These are phyloP conservation scores for Eucalyptus tenuipes DNA, from an alignment of 345 rosid species.

Conservation along the genomic window DNA sequence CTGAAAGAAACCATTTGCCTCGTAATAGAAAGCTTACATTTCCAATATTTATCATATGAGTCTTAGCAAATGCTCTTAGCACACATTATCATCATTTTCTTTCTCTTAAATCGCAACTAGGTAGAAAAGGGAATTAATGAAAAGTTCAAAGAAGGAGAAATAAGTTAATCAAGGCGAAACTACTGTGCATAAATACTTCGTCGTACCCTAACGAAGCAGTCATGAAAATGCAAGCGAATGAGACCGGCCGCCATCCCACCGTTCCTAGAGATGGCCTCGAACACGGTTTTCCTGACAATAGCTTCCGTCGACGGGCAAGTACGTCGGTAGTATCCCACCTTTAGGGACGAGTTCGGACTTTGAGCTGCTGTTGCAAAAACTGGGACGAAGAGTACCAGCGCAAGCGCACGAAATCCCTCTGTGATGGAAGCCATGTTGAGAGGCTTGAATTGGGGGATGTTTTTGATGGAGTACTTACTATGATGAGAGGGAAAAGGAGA, in stretches of 20 bases:
- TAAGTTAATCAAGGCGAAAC: background rate
- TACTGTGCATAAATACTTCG: background rate
- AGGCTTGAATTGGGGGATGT: background rate
- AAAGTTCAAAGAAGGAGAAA: background rate
- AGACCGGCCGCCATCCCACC: background rate
- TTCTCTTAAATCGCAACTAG: background rate
- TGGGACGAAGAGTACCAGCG: background rate
- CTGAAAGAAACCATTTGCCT: background rate
- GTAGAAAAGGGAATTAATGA: background rate
- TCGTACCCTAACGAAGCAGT: conserved; percentile 14
- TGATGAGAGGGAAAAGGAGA: background rate
- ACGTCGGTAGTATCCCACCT: background rate
- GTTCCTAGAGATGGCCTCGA: background rate
- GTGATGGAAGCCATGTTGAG: background rate
- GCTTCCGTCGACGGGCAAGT: conserved; percentile 7
- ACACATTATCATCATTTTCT: background rate
- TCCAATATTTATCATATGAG: background rate
- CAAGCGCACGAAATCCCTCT: background rate
- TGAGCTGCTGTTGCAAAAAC: background rate
- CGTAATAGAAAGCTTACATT: background rate
- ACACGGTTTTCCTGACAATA: background rate
- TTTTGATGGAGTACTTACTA: background rate
- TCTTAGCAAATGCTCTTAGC: background rate
- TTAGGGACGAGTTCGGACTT: background rate
- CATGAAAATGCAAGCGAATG: conserved; percentile 12